Evolutionary conservation across 2,329 filamentous ascomycete genomes (phyloP).

Genomic region (Colletotrichum siamense): DNA sequence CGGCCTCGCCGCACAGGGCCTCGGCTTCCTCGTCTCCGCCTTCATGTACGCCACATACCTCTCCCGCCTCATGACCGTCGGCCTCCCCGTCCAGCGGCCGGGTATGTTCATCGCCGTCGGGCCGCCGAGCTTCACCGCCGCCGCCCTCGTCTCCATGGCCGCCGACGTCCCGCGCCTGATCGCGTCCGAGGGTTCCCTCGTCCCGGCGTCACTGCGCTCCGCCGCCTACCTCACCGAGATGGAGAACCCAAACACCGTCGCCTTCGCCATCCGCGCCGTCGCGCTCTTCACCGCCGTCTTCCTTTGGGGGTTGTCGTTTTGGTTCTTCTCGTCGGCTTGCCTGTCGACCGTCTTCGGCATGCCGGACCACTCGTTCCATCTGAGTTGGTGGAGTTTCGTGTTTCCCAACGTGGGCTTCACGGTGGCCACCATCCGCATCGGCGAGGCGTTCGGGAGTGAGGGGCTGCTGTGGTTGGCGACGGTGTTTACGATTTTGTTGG

Average conservation of each 20-base stretch:
- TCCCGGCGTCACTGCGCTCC: constrained; percentile 2
- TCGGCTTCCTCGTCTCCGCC: constrained; percentile 63
- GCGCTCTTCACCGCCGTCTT: constrained; percentile 26
- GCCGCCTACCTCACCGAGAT: constrained; percentile 6
- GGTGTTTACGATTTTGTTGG: constrained; percentile 54
- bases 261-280: constrained; percentile 13
- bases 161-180: constrained; percentile 5
- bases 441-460: constrained; percentile 49
- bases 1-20: constrained; percentile 64
- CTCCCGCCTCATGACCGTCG: constrained; percentile 59
- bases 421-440: constrained; percentile 58
- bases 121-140: constrained; percentile 55
- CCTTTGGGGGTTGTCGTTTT: constrained; percentile 40
- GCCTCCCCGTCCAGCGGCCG: constrained; percentile 61
- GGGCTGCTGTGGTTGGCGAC: constrained; percentile 52
- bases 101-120: constrained; percentile 71
- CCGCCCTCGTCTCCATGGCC: constrained; percentile 28
- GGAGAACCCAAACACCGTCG: constrained; percentile 7
- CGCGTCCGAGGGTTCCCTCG: not conserved
- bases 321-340: constrained; percentile 56
- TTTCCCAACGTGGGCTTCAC: constrained; percentile 65
- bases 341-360: constrained; percentile 48
- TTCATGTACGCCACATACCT: constrained; percentile 67
- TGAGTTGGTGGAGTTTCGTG: constrained; percentile 67
- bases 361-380: constrained; percentile 35